Evolutionary conservation across 1,284 basidiomycete species (phyloP).

Genomic region (Apiotrichum domesticum): DNA sequence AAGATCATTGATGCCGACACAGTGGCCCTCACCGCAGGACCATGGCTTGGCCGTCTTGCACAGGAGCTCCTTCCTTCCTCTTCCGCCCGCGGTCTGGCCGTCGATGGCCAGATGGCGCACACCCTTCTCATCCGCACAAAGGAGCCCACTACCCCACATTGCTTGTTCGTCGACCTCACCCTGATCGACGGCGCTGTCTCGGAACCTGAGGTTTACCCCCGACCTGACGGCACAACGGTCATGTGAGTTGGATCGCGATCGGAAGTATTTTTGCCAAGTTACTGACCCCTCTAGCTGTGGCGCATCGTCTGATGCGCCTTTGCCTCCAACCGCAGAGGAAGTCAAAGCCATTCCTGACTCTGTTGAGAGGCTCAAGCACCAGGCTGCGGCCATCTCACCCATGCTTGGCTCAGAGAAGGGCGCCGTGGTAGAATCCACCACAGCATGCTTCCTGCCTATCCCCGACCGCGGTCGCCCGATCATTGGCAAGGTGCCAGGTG

Average conservation of each 20-base stretch:
- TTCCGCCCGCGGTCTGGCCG: conserved; percentile 41
- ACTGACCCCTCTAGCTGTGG: conserved; percentile 34
- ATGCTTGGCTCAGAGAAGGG: conserved; percentile 37
- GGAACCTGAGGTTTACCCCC: conserved; percentile 51
- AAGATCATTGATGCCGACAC: conserved; percentile 47
- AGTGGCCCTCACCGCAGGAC: conserved; percentile 71
- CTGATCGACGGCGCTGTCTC: conserved; percentile 43
- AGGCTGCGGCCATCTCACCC: conserved; percentile 49
- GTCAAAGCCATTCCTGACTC: conserved; percentile 44
- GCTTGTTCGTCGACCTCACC: conserved; percentile 55
- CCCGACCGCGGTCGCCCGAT: conserved; percentile 51
- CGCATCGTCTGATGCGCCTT: conserved; percentile 40
- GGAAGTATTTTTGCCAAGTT: not conserved
- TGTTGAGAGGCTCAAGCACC: conserved; percentile 47
- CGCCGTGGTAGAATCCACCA: conserved; percentile 46
- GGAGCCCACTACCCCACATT: conserved; percentile 36
- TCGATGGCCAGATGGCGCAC: conserved; percentile 50
- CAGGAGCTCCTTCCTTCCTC: conserved; percentile 51
- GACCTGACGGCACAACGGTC: conserved; percentile 47
- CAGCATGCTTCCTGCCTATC: conserved; percentile 55
- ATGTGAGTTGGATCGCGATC: conserved; percentile 27
- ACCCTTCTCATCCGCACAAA: conserved; percentile 48
- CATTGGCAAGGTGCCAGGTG: conserved; percentile 48
- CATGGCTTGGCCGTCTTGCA: conserved; percentile 69
- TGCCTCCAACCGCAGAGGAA: conserved; percentile 44